A percentile compares a stretch with the other conserved stretches of the same genome.
phyloP scores from a whole-genome alignment of 2,329 filamentous ascomycete genomes.

The Epichloe bromicola region DNA sequence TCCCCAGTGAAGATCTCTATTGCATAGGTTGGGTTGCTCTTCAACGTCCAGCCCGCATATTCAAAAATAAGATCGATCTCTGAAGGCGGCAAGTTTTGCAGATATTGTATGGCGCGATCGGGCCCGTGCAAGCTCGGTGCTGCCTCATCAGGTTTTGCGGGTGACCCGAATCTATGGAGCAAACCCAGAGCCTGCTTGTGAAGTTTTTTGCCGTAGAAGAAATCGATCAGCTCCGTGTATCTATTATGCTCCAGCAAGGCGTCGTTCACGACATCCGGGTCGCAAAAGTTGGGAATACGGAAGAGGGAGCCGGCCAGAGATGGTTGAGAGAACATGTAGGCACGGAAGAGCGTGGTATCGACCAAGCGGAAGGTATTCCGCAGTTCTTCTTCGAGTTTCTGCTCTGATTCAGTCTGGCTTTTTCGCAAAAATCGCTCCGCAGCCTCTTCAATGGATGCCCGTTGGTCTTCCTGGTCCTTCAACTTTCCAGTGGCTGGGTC shows the following conservation, averaged over 20 bases:
- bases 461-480: conserved; percentile 34
- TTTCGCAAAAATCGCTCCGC: conserved; percentile 44
- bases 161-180: conserved; percentile 65
- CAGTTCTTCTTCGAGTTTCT: conserved; percentile 57
- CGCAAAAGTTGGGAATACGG: conserved; percentile 92
- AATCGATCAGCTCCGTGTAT: conserved; percentile 93
- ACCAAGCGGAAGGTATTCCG: conserved; percentile 69
- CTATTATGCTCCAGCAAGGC: conserved; percentile 77
- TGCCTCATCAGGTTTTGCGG: conserved; percentile 34
- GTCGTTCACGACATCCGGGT: conserved; percentile 89
- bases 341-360: conserved; percentile 86
- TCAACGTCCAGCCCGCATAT: conserved; percentile 79
- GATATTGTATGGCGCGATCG: conserved; percentile 69
- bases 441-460: conserved; percentile 32
- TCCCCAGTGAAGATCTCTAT: conserved; percentile 93
- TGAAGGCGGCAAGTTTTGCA: conserved; percentile 79
- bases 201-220: conserved; percentile 88
- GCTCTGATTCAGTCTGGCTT: conserved; percentile 33
- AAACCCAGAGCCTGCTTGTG: conserved; percentile 78
- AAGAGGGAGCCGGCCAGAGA: conserved; percentile 80
- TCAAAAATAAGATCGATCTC: conserved; percentile 85
- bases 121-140: conserved; percentile 60
- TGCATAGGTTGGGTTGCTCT: conserved; percentile 55
- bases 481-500: conserved; percentile 50
- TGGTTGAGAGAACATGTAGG: conserved; percentile 86